Conservation (phyloP, 495 filamentous ascomycete species). For the Acidomyces sp. region DNA sequence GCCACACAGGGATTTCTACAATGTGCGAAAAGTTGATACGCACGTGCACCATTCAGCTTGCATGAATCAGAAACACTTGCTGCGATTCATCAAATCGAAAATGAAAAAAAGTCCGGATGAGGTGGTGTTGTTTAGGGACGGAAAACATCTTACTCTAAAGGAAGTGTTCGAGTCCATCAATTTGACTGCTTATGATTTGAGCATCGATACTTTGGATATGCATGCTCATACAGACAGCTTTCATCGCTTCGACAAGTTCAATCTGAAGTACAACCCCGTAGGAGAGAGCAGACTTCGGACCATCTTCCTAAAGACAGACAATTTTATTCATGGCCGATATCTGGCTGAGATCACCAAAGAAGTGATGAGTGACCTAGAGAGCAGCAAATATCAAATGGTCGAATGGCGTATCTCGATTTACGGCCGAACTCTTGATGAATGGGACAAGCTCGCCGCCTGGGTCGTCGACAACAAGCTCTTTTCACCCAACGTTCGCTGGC, state of each 20-base stretch:
- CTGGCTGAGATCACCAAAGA: conserved; percentile 95
- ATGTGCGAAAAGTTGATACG: conserved; percentile 95
- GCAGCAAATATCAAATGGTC: conserved; percentile 98
- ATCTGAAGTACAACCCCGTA: conserved; percentile 95
- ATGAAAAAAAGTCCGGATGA: conserved; percentile 97
- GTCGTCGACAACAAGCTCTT: conserved; percentile 98
- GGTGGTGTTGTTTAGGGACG: conserved; percentile 83
- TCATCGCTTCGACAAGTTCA: conserved; percentile 99
- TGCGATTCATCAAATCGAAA: conserved; percentile 98
- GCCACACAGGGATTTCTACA: conserved; percentile 96
- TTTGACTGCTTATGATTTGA: conserved; percentile 90
- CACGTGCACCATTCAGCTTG: conserved; percentile 98
- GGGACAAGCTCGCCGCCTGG: conserved; percentile 96
- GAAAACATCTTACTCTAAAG: conserved; percentile 74
- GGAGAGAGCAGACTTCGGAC: conserved; percentile 88
- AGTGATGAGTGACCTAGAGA: conserved; percentile 93
- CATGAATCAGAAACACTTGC: conserved; percentile 98
- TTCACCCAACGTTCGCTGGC: conserved; percentile 93
- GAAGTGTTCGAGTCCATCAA: conserved; percentile 98
- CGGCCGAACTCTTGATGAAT: conserved; percentile 79
- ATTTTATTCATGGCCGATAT: conserved; percentile 90
- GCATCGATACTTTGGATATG: conserved; percentile 98
- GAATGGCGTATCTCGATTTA: conserved; percentile 98
- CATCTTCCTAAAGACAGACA: conserved; percentile 97
- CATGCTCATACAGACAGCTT: conserved; percentile 98